Conservation (phyloP, 2,329 filamentous ascomycete species). For the Pestalotiopsis sp. region DNA sequence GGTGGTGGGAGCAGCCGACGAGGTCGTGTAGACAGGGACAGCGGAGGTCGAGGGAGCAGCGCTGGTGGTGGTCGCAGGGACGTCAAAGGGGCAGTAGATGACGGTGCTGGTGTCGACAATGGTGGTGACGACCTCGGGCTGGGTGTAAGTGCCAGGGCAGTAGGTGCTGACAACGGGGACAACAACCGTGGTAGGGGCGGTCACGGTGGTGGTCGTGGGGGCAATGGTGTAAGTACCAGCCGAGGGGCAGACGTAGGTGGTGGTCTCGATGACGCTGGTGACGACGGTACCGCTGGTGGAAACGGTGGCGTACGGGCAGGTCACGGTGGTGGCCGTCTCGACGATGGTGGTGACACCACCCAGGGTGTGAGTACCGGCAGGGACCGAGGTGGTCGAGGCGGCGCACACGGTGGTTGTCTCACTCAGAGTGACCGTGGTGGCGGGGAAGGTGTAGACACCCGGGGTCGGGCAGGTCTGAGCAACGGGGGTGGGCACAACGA, state of each 20-base stretch:
- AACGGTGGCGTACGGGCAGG: conserved; percentile 70
- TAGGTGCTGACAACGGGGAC: conserved; percentile 69
- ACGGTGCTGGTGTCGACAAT: conserved; percentile 70
- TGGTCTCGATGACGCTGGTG: conserved; percentile 69
- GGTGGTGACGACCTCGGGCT: conserved; percentile 67
- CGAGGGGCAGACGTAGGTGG: conserved; percentile 73
- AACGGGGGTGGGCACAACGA: conserved; percentile 54
- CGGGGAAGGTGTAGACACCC: conserved; percentile 76
- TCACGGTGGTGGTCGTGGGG: conserved; percentile 64
- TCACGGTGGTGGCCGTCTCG: conserved; percentile 65
- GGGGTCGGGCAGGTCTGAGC: conserved; percentile 62
- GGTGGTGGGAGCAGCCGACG: conserved; percentile 25
- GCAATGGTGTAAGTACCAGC: conserved; percentile 78
- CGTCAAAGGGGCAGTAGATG: conserved; percentile 68
- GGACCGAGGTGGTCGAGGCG: conserved; percentile 62
- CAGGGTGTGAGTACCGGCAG: conserved; percentile 67
- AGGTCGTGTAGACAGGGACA: conserved; percentile 1
- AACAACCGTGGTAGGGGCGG: conserved; percentile 57
- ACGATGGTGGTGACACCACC: conserved; percentile 76
- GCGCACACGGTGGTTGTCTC: conserved; percentile 69
- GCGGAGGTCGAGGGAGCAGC: conserved; percentile 27
- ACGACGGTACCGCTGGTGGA: conserved; percentile 60
- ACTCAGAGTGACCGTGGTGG: conserved; percentile 69
- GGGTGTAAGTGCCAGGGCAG: conserved; percentile 73
- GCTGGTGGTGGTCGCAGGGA: conserved; percentile 32